Percentiles rank a stretch among this genome's conserved stretches.
Conservation (phyloP, 345 rosid species). For the Eutrema heterophyllum region DNA sequence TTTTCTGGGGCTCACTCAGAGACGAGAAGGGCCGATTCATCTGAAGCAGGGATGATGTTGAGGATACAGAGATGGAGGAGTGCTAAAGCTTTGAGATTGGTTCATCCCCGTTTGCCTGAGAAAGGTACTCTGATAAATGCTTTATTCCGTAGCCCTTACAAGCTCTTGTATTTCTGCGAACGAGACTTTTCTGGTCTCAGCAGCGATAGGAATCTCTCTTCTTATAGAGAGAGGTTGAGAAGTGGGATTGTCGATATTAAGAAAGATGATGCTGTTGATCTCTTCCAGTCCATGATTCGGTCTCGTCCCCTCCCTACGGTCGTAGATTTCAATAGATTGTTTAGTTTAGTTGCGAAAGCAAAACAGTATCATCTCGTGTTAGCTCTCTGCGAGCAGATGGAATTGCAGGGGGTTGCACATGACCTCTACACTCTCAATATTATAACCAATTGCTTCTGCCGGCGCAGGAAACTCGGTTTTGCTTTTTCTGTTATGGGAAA, state of each 20-base stretch:
- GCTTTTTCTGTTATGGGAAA: constrained; percentile 24
- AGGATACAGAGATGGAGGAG: neutral
- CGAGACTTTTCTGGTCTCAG: neutral
- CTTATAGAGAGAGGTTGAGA: neutral
- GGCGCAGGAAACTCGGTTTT: neutral
- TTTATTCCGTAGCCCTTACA: neutral
- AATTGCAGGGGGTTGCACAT: constrained; percentile 1
- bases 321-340: neutral
- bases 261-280: neutral
- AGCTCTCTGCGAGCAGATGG: neutral
- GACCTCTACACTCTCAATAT: constrained; percentile 9
- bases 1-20: no score
- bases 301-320: constrained; percentile 8
- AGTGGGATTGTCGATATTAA: neutral
- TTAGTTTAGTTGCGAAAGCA: neutral
- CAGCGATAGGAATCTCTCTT: neutral
- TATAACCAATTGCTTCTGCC: constrained; percentile 6
- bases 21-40: neutral
- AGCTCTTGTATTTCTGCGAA: neutral
- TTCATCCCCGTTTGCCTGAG: neutral
- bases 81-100: neutral
- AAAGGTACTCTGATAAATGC: constrained; percentile 10
- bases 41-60: neutral
- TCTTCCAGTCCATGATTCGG: neutral
- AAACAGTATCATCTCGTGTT: neutral